A percentile compares a stretch with the other conserved stretches of the same genome.
Evolutionary conservation across 805 yeast genomes (phyloP).

Genomic region (Schwanniomyces pseudopolymorphus): DNA sequence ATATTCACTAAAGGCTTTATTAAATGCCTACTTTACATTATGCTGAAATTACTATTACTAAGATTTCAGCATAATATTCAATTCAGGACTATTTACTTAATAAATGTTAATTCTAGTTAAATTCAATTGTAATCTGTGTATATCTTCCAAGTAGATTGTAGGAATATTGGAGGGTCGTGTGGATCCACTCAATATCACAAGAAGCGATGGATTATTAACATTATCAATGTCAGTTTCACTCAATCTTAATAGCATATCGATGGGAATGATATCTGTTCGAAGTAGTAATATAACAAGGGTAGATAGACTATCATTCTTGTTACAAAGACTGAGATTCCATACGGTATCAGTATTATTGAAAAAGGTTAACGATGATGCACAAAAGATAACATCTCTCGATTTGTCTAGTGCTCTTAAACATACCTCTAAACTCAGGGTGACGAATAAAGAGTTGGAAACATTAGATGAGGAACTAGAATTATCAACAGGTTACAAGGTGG

Average conservation of each 20-base stretch:
- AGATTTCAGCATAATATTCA: not conserved
- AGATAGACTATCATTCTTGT: not conserved
- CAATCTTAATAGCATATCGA: not conserved
- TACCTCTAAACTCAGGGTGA: slow-evolving; percentile 8
- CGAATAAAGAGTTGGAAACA: slow-evolving; percentile 7
- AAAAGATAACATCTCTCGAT: slow-evolving; percentile 7
- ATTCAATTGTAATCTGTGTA: no score
- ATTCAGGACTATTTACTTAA: not conserved
- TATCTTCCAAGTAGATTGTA: not conserved
- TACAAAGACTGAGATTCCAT: not conserved
- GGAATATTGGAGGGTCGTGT: not conserved
- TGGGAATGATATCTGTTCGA: not conserved
- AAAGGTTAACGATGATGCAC: slow-evolving; percentile 3
- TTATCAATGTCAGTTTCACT: not conserved
- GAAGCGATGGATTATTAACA: not conserved
- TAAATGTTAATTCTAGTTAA: not conserved
- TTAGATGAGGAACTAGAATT: slow-evolving; percentile 9
- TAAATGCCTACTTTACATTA: not conserved
- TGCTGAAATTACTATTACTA: not conserved
- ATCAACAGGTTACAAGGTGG: slow-evolving; percentile 1
- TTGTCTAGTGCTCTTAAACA: slow-evolving; percentile 11
- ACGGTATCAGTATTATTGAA: not conserved
- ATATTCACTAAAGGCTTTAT: not conserved
- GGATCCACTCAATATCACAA: not conserved
- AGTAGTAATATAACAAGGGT: not conserved